A percentile compares a stretch with the other conserved stretches of the same genome.
phyloP scores from a whole-genome alignment of 2,329 filamentous ascomycete genomes.

The Lasiodiplodia sp. region DNA sequence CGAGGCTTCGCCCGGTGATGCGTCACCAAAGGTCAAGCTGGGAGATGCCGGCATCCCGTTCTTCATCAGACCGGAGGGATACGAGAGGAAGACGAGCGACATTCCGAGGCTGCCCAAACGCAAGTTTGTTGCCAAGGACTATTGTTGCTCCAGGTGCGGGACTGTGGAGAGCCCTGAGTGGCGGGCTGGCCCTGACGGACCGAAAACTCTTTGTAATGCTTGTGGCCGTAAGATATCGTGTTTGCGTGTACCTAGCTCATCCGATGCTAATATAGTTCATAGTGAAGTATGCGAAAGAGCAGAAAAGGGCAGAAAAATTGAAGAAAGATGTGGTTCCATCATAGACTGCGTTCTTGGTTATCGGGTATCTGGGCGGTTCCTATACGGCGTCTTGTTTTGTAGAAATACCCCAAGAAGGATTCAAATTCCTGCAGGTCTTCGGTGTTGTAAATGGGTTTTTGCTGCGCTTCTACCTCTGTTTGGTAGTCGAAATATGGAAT shows the following conservation, averaged over 20 bases:
- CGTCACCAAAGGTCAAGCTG: background rate
- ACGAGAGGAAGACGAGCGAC: background rate
- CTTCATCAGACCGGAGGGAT: background rate
- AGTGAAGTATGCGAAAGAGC: slow-evolving; percentile 10
- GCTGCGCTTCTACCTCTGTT: background rate
- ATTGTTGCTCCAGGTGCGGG: slow-evolving; percentile 94
- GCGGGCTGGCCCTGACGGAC: slow-evolving; percentile 90
- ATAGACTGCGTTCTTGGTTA: background rate
- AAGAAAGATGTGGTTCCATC: background rate
- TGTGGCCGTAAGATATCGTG: slow-evolving; percentile 72
- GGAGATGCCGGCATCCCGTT: slow-evolving; percentile 7
- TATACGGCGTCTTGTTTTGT: background rate
- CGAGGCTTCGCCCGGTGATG: background rate
- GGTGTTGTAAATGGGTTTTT: background rate
- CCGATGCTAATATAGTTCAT: background rate
- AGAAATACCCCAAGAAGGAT: background rate
- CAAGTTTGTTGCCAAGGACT: slow-evolving; percentile 77
- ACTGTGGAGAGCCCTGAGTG: slow-evolving; percentile 94
- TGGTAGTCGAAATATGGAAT: background rate
- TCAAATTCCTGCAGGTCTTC: background rate
- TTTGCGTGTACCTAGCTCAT: background rate
- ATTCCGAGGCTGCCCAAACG: slow-evolving; percentile 61
- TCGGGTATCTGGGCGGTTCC: background rate
- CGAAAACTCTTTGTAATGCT: slow-evolving; percentile 94
- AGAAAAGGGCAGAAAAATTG: background rate